A percentile compares a stretch with the other conserved stretches of the same genome.
phyloP scores from a whole-genome alignment of 805 yeast species.

The Blastobotrys terrestris region DNA sequence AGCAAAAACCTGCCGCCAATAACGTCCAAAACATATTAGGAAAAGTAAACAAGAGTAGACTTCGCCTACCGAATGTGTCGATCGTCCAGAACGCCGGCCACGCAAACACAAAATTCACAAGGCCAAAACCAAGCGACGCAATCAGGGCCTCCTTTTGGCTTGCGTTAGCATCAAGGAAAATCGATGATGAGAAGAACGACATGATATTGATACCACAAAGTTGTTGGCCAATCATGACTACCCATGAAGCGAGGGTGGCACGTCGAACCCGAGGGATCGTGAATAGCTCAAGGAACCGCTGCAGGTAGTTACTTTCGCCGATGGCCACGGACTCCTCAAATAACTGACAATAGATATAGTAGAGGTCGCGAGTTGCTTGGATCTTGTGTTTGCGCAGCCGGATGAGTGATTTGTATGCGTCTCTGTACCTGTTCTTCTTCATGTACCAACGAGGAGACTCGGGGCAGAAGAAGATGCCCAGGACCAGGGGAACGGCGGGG shows the following conservation, averaged over 20 bases:
- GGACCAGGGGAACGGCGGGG: constrained; percentile 47
- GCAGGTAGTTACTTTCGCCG: constrained; percentile 26
- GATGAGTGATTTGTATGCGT: constrained; percentile 44
- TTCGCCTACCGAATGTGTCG: constrained; percentile 67
- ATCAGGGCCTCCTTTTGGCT: constrained; percentile 50
- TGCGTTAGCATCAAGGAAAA: constrained; percentile 54
- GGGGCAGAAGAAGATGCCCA: constrained; percentile 49
- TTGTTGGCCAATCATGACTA: constrained; percentile 84
- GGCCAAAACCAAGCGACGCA: constrained; percentile 82
- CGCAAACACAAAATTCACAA: constrained; percentile 71
- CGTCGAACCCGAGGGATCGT: constrained; percentile 74
- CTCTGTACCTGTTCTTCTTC: constrained; percentile 41
- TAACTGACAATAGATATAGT: constrained; percentile 47
- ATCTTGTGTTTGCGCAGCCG: constrained; percentile 41
- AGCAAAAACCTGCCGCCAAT: constrained; percentile 48
- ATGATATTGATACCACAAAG: constrained; percentile 86
- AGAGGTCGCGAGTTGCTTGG: constrained; percentile 59
- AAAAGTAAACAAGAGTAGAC: constrained; percentile 47
- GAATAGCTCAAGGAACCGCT: constrained; percentile 38
- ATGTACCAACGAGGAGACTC: constrained; percentile 67
- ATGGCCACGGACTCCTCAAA: constrained; percentile 33
- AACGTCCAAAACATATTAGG: constrained; percentile 52
- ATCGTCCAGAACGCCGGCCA: constrained; percentile 74
- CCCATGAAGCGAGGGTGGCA: constrained; percentile 71
- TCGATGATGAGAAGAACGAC: constrained; percentile 75